A percentile compares a stretch with the other conserved stretches of the same genome.
phyloP scores from a whole-genome alignment of 2,329 filamentous ascomycete genomes.

The Graphilbum sp. region DNA sequence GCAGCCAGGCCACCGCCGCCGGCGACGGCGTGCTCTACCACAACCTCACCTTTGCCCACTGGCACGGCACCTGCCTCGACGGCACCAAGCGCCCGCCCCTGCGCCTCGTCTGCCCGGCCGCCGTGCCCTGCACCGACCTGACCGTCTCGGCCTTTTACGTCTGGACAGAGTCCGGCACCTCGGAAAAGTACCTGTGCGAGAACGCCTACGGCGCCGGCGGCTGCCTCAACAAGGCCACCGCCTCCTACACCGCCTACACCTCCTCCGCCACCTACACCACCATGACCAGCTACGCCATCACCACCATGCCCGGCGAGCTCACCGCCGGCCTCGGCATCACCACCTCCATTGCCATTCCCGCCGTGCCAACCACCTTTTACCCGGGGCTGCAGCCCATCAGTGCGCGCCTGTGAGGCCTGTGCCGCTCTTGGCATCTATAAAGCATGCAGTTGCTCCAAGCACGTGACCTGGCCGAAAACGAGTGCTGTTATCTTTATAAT shows the following conservation, averaged over 20 bases:
- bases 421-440: too few species aligned
- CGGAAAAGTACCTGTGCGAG: constrained; percentile 7
- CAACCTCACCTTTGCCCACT: constrained; percentile 37
- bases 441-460: too few species aligned
- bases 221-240: constrained; percentile 6
- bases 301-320: constrained; percentile 9
- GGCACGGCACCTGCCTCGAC: constrained; percentile 35
- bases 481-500: too few species aligned
- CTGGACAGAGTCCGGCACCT: constrained; percentile 9
- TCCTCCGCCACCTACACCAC: constrained; percentile 2
- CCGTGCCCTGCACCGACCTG: constrained; percentile 9
- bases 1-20: constrained; percentile 5
- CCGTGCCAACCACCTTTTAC: constrained; percentile 9
- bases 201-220: constrained; percentile 10
- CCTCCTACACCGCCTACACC: constrained; percentile 1
- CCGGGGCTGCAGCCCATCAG: too few species aligned
- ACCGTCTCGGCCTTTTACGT: constrained; percentile 9
- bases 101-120: constrained; percentile 20
- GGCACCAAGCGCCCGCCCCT: constrained; percentile 34
- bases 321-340: constrained; percentile 6
- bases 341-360: constrained; percentile 6
- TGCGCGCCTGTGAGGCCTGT: too few species aligned
- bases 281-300: neutral
- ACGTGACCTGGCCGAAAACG: too few species aligned
- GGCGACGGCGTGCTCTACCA: constrained; percentile 34